Percentiles rank a stretch among this genome's conserved stretches.
These are phyloP conservation scores for Phellopilus nigrolimitatus DNA, from an alignment of 1,284 basidiomycete genomes.

Conservation along the genomic window DNA sequence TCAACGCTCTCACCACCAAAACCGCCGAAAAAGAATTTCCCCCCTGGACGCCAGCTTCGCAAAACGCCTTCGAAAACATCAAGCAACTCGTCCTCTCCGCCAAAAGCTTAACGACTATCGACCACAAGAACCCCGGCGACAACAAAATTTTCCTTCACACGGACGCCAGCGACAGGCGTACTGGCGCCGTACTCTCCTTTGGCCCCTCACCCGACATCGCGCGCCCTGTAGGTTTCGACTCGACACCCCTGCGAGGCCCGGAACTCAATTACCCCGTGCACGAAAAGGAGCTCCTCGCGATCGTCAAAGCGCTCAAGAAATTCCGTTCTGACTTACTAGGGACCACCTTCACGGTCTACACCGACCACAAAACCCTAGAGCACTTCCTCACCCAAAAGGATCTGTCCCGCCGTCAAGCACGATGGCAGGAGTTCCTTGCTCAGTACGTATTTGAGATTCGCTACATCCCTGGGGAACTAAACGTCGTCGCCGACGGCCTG, in stretches of 20 bases:
- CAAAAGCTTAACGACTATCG: constrained; percentile 29
- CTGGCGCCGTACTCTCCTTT: constrained; percentile 33
- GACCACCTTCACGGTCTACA: constrained; percentile 30
- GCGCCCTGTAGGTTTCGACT: constrained; percentile 33
- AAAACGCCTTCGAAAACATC: constrained; percentile 35
- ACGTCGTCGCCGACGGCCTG: constrained; percentile 34
- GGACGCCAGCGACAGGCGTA: constrained; percentile 31
- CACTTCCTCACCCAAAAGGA: constrained; percentile 34
- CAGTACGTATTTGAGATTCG: constrained; percentile 33
- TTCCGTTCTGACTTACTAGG: constrained; percentile 35
- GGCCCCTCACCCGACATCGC: constrained; percentile 29
- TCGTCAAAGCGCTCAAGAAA: constrained; percentile 32
- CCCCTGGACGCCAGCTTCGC: constrained; percentile 29
- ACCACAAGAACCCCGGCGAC: constrained; percentile 29
- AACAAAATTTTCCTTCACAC: constrained; percentile 35
- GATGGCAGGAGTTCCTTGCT: constrained; percentile 35
- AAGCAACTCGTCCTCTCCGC: constrained; percentile 29
- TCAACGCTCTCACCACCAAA: constrained; percentile 32
- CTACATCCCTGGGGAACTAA: constrained; percentile 34
- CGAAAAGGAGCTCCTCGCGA: constrained; percentile 34
- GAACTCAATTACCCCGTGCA: constrained; percentile 36
- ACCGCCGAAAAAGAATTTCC: constrained; percentile 28
- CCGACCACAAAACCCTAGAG: constrained; percentile 37
- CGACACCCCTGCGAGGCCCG: constrained; percentile 26
- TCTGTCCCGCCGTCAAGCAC: constrained; percentile 31